Evolutionary conservation across 305 asterid species (phyloP).

Genomic region (Solanum hybrid): DNA sequence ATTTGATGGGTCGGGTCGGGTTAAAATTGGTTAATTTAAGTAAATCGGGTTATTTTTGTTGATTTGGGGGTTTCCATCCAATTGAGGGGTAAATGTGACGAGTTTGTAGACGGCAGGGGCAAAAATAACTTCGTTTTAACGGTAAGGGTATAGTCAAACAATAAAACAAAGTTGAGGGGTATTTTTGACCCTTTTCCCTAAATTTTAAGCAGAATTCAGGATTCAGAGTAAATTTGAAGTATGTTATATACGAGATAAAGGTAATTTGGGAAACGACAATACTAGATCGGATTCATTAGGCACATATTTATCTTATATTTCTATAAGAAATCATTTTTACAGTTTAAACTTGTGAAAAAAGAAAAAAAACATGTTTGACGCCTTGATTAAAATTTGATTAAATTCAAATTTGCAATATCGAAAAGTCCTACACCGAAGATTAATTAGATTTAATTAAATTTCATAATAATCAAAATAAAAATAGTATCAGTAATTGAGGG

Average conservation of each 20-base stretch:
- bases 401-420: no score
- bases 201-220: background rate
- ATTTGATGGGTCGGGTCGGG: no score
- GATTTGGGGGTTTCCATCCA: no score
- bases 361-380: background rate
- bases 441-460: background rate
- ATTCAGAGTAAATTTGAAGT: background rate
- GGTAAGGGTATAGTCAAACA: no score
- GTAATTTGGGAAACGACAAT: rapidly evolving
- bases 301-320: background rate
- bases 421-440: background rate
- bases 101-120: no score
- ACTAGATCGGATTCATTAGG: background rate
- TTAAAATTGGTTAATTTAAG: no score
- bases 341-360: background rate
- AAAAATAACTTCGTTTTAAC: no score
- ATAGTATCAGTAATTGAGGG: background rate
- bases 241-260: background rate
- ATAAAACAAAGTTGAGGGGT: no score
- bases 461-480: background rate
- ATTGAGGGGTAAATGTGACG: no score
- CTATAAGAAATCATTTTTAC: background rate
- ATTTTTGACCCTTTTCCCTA: no score
- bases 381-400: background rate
- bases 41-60: no score